These are phyloP conservation scores for Sanghuangporus sanghuang DNA, from an alignment of 1,284 basidiomycete genomes.

Conservation along the genomic window DNA sequence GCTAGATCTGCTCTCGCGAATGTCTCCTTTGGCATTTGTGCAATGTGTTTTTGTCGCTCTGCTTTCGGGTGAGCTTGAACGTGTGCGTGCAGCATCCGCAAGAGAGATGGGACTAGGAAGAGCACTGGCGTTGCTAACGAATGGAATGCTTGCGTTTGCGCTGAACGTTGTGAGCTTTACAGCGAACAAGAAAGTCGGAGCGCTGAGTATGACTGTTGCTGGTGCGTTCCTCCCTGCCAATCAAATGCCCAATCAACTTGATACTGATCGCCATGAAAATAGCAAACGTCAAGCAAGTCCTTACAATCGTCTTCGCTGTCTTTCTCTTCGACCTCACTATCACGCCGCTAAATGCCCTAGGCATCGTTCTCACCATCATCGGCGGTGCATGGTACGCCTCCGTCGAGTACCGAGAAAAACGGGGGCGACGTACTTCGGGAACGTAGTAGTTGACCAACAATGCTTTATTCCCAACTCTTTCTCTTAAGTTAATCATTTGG, in stretches of 20 bases:
- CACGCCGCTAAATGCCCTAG: conserved; percentile 70
- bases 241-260: neutral
- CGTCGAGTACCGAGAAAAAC: conserved; percentile 65
- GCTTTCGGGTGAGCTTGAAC: conserved; percentile 72
- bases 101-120: conserved; percentile 47
- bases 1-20: conserved; percentile 77
- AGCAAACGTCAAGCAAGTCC: conserved; percentile 92
- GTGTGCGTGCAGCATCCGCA: conserved; percentile 48
- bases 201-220: conserved; percentile 83
- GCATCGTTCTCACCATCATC: conserved; percentile 74
- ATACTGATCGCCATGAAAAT: neutral
- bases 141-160: conserved; percentile 84
- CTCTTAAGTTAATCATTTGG: neutral
- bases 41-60: conserved; percentile 78
- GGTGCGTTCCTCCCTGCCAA: conserved; percentile 39
- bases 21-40: conserved; percentile 84
- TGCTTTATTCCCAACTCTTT: neutral
- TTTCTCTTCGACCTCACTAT: conserved; percentile 79
- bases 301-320: conserved; percentile 85
- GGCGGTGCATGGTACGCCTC: conserved; percentile 84
- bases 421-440: neutral
- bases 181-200: conserved; percentile 85
- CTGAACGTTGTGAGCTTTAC: conserved; percentile 91
- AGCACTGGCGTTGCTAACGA: conserved; percentile 58
- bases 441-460: neutral